Percentiles rank a stretch among this genome's conserved stretches.
These are phyloP conservation scores for Avena insularis DNA, from an alignment of 176 grass and related monocot species.

Conservation along the genomic window DNA sequence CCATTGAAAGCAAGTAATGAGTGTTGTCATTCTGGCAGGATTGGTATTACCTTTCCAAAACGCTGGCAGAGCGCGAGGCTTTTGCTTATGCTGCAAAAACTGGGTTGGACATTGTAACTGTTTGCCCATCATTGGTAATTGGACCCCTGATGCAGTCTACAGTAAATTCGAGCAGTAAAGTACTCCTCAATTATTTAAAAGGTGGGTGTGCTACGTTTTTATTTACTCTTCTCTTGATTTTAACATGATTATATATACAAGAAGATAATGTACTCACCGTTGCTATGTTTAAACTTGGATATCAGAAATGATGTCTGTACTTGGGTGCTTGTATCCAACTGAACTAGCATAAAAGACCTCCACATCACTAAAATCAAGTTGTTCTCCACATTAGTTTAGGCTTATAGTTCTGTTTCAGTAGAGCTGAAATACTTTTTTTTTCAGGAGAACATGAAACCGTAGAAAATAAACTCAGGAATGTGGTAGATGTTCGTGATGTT, in stretches of 20 bases:
- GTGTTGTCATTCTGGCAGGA: constrained; percentile 47
- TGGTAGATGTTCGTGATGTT: constrained; percentile 56
- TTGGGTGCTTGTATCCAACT: not conserved
- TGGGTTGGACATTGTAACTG: constrained; percentile 52
- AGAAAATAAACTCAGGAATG: constrained; percentile 42
- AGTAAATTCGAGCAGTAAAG: constrained; percentile 49
- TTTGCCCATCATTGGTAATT: constrained; percentile 44
- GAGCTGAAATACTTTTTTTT: not conserved
- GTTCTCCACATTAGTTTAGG: not conserved
- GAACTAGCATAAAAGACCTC: not conserved
- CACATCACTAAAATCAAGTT: not conserved
- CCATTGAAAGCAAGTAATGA: not conserved
- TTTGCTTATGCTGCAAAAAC: constrained; percentile 53
- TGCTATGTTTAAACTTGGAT: not conserved
- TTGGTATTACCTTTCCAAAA: constrained; percentile 71
- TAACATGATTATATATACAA: not conserved
- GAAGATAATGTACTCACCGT: not conserved
- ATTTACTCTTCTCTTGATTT: constrained; percentile 23
- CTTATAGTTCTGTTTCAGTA: constrained; percentile 18
- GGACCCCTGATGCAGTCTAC: constrained; percentile 55
- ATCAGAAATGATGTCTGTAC: not conserved
- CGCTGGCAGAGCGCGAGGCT: constrained; percentile 50
- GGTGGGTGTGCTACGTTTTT: constrained; percentile 13
- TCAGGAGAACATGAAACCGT: constrained; percentile 47
- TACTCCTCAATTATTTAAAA: constrained; percentile 52